Conservation (phyloP, 208 protist species). For the Naegleria fowleri region DNA sequence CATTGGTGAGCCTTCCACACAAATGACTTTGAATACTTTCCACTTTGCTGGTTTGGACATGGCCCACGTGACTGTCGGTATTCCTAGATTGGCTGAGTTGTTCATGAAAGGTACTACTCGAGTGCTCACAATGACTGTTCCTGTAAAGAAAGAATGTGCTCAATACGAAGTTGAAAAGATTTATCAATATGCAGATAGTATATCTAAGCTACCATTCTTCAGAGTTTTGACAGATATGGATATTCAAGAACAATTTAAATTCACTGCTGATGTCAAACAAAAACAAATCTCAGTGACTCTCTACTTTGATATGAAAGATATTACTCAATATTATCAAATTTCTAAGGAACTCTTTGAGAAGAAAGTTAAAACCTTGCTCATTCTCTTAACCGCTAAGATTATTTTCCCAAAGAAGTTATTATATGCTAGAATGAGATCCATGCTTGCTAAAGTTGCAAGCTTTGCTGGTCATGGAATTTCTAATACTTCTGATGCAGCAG, state of each 20-base stretch:
- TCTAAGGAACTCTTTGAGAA: neutral
- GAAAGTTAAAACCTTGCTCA: neutral
- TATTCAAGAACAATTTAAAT: neutral
- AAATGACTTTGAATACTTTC: conserved; percentile 99
- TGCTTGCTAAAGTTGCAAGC: neutral
- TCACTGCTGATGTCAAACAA: neutral
- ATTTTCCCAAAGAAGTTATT: neutral
- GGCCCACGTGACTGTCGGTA: conserved; percentile 99
- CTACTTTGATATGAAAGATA: neutral
- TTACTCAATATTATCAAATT: neutral
- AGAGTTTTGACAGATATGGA: neutral
- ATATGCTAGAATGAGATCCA: neutral
- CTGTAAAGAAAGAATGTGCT: neutral
- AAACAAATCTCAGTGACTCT: neutral
- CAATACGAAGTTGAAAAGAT: neutral
- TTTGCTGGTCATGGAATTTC: neutral
- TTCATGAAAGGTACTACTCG: conserved; percentile 78
- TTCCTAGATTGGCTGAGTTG: conserved; percentile 96
- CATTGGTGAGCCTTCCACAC: conserved; percentile 98
- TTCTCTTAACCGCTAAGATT: neutral
- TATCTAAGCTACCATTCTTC: neutral
- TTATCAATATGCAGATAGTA: neutral
- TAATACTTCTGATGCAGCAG: neutral
- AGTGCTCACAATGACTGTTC: neutral
- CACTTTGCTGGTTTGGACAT: conserved; percentile 98